Conservation (phyloP, 331 rosid species). For the Erythrophleum ivorense region DNA sequence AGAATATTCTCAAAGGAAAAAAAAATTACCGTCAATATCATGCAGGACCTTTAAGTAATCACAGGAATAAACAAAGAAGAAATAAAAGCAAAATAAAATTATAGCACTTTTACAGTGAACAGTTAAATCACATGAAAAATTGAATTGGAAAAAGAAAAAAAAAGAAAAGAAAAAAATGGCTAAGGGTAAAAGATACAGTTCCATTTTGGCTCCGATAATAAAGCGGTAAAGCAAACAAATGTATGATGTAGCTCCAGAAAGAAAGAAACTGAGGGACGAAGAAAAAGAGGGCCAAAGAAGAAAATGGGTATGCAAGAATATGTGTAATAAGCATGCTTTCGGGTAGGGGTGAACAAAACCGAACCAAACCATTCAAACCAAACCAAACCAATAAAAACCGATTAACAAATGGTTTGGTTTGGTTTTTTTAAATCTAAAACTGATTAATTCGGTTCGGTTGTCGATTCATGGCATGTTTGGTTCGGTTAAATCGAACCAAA, state of each 20-base stretch:
- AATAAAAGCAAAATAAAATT: background rate
- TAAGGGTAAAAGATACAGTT: too few relatives aligned
- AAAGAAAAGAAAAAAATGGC: background rate
- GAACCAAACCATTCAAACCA: too few relatives aligned
- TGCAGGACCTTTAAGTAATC: background rate
- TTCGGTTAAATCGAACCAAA: too few relatives aligned
- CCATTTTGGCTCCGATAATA: background rate
- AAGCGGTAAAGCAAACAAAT: background rate
- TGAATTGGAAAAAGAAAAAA: background rate
- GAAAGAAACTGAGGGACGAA: background rate
- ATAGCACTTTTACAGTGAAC: too few relatives aligned
- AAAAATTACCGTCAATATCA: background rate
- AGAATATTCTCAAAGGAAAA: background rate
- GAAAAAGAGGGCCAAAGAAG: background rate
- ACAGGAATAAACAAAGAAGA: background rate
- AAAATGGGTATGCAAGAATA: background rate
- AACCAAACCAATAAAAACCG: too few relatives aligned
- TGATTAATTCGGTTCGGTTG: too few relatives aligned
- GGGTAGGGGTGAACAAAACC: too few relatives aligned
- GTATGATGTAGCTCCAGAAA: background rate
- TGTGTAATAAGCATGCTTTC: background rate
- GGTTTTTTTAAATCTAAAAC: too few relatives aligned
- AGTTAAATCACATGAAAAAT: background rate
- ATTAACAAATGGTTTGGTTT: too few relatives aligned
- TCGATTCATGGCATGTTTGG: too few relatives aligned